These are phyloP conservation scores for Podospora tetraspora DNA, from an alignment of 495 filamentous ascomycete genomes.

Conservation along the genomic window DNA sequence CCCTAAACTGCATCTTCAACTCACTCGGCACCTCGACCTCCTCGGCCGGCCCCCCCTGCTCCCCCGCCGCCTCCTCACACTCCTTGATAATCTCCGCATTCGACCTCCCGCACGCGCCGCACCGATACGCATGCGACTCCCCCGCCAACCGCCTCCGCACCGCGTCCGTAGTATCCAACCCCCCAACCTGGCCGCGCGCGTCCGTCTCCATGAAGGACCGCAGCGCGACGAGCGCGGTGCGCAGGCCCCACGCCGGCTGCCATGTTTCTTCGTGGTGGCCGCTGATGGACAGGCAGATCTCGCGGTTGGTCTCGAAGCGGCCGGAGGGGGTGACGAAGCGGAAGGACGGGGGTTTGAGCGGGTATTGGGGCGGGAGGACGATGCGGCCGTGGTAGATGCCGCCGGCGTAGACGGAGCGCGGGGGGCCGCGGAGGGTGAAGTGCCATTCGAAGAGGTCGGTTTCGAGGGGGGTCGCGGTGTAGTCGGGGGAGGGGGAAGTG, in stretches of 20 bases:
- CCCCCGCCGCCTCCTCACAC: constrained; percentile 53
- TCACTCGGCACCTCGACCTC: constrained; percentile 53
- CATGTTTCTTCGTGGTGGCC: constrained; percentile 97
- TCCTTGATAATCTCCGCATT: constrained; percentile 70
- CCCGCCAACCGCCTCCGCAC: constrained; percentile 61
- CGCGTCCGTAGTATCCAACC: constrained; percentile 64
- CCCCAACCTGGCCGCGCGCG: constrained; percentile 76
- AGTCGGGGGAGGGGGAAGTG: constrained; percentile 69
- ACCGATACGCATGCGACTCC: constrained; percentile 57
- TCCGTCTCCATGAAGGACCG: constrained; percentile 72
- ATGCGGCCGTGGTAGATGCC: constrained; percentile 97
- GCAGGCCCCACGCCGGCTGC: constrained; percentile 95
- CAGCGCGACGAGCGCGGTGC: constrained; percentile 68
- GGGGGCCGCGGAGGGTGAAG: constrained; percentile 93
- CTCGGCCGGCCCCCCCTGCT: constrained; percentile 39
- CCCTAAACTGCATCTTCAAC: constrained; percentile 54
- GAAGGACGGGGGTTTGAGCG: constrained; percentile 83
- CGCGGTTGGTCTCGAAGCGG: constrained; percentile 92
- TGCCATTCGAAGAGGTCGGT: constrained; percentile 97
- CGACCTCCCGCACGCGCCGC: constrained; percentile 52
- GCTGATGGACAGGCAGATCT: constrained; percentile 90
- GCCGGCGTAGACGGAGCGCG: constrained; percentile 64
- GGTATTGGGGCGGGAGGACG: constrained; percentile 80
- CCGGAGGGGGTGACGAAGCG: constrained; percentile 90
- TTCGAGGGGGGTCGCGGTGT: constrained; percentile 75